Evolutionary conservation across 805 yeast species (phyloP).

Genomic region (Starmera dryadoides): DNA sequence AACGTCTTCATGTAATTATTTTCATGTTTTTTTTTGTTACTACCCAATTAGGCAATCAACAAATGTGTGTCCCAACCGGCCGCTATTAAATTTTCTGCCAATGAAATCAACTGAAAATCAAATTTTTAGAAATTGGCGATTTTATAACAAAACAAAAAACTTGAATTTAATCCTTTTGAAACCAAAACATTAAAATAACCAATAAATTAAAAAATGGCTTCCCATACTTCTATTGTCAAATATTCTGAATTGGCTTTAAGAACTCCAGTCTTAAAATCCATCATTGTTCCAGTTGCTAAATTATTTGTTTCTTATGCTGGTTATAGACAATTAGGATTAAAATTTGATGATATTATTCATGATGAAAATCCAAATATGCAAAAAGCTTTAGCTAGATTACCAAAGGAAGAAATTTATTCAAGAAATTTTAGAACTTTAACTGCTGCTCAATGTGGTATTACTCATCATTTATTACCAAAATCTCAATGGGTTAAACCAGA

Average conservation of each 20-base stretch:
- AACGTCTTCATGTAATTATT: too few relatives aligned
- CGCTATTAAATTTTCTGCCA: background rate
- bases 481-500: conserved; percentile 70
- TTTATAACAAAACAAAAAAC: background rate
- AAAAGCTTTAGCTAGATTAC: conserved; percentile 83
- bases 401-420: conserved; percentile 76
- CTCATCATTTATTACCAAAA: conserved; percentile 80
- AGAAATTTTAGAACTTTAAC: conserved; percentile 89
- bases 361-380: conserved; percentile 87
- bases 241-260: conserved; percentile 73
- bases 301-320: conserved; percentile 72
- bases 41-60: background rate
- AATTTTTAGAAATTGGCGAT: background rate
- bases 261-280: conserved; percentile 68
- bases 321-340: conserved; percentile 91
- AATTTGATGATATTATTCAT: conserved; percentile 76
- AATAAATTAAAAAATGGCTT: conserved; percentile 32
- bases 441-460: conserved; percentile 81
- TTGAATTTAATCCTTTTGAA: background rate
- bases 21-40: too few relatives aligned
- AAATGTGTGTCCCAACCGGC: background rate
- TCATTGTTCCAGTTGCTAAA: conserved; percentile 75
- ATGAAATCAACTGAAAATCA: background rate
- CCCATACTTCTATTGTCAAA: conserved; percentile 64
- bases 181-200: background rate